Base-by-base conservation (phyloP, 768 basidiomycete species). In the Ramaria rubella region DNA sequence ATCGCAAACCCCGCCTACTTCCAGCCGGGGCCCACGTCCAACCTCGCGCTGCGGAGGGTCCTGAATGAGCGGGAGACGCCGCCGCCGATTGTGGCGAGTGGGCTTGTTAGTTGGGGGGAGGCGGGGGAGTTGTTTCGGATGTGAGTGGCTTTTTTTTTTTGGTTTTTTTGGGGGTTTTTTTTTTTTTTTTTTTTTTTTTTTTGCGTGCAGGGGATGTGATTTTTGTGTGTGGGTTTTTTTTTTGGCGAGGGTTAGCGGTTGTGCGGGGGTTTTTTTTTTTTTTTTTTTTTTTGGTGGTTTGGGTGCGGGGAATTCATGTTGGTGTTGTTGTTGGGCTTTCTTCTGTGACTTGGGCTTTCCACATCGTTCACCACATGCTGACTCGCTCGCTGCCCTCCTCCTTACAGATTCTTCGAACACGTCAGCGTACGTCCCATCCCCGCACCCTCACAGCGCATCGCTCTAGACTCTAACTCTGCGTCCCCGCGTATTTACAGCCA, bases 61-160 rank as follows among this genome's bases (percentile, higher is more conserved):
- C 68, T 90, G 63, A 89, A 90, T 45, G 87, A 90, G 63, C 83
- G 80, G 57, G 85, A 88, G 60, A 86, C 80, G 61, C 85, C 87
- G 1, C 90, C 90, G 0, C 89, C 90, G 62, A 90, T 93, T 55
- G 65, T 92, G 40, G 79, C 89, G 1, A 89, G 90, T 61, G 87
- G 87, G 9, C 70, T 93, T 21, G 87, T 93, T 33, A 83, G 81
- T 1, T 80, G 85, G 0, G 80, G 81, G 46, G 90, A 92, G 59
- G 88, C 91, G 2, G 85, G 90, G 57, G 84, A 84, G 60, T 69
- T 93, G n/a, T 93, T 92, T 61, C 77, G 87, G 31, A 88, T 92
- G 87, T 90, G 62, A 30, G 89, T 77, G 44, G 11, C 23, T 46
- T 24, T 14, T 46, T 9, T 14, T 46, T 46, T 46, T 46, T n/a